Percentiles rank a stretch among this genome's conserved stretches.
phyloP scores from a whole-genome alignment of 1,284 basidiomycete species.

The Thecaphora thlaspeos region DNA sequence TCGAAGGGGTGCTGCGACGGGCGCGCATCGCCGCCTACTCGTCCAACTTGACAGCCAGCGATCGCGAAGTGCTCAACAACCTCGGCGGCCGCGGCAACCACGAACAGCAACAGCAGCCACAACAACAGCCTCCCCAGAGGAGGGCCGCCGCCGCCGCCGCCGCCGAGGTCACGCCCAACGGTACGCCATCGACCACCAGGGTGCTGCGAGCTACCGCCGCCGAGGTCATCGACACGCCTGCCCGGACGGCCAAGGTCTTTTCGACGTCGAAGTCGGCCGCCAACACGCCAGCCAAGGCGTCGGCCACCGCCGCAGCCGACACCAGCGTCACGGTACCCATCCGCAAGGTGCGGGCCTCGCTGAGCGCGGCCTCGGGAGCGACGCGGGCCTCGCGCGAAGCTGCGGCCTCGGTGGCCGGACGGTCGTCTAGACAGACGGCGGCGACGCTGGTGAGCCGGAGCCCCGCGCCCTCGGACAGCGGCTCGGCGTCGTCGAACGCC shows the following conservation, averaged over 20 bases:
- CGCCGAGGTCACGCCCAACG: conserved; percentile 3
- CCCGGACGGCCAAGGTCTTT: conserved; percentile 3
- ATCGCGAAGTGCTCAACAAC: conserved; percentile 42
- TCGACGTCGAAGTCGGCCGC: conserved; percentile 3
- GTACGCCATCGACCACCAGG: conserved; percentile 3
- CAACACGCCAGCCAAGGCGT: background rate
- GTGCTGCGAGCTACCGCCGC: no score
- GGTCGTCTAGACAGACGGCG: background rate
- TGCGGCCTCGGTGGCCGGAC: background rate
- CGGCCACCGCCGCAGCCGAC: no score
- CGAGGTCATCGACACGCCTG: background rate
- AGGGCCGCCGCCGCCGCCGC: no score
- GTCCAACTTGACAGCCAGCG: conserved; percentile 31
- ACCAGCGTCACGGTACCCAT: conserved; percentile 16
- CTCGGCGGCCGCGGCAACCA: conserved; percentile 29
- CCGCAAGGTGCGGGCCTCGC: conserved; percentile 27
- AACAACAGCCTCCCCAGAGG: no score
- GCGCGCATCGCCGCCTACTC: conserved; percentile 47
- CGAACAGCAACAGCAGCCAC: conserved; percentile 8
- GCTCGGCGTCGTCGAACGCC: conserved; percentile 2
- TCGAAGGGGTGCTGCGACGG: conserved; percentile 43
- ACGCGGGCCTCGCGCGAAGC: background rate
- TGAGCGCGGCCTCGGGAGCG: conserved; percentile 6
- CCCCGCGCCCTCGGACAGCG: conserved; percentile 17
- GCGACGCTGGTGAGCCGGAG: background rate